Percentiles rank a stretch among this genome's conserved stretches.
Conservation (phyloP, 2,329 filamentous ascomycete genomes). For the Neonectria sp. region DNA sequence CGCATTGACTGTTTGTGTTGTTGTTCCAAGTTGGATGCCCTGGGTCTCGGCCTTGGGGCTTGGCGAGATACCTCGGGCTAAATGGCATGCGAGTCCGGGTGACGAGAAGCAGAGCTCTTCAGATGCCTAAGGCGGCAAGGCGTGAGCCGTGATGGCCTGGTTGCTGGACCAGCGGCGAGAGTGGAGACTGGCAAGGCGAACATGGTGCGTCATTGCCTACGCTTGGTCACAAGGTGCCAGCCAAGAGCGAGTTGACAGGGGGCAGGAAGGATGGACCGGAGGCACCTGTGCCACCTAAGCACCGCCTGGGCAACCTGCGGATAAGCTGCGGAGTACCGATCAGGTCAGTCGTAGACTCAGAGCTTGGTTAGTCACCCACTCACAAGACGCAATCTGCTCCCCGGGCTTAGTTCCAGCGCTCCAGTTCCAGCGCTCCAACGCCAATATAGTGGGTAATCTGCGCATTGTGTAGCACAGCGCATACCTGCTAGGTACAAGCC, state of each 20-base stretch:
- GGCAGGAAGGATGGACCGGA: constrained; percentile 29
- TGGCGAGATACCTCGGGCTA: constrained; percentile 31
- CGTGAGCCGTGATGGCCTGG: constrained; percentile 29
- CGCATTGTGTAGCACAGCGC: constrained; percentile 2
- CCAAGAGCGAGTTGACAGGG: constrained; percentile 32
- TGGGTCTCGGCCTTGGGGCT: constrained; percentile 20
- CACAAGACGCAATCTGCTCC: constrained; percentile 10
- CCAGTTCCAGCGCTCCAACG: not conserved
- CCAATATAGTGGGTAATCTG: not conserved
- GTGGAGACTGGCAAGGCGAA: constrained; percentile 40
- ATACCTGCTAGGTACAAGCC: constrained; percentile 19
- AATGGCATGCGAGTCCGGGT: constrained; percentile 11
- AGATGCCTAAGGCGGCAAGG: constrained; percentile 49
- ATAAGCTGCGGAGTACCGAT: constrained; percentile 11
- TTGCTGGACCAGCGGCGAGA: constrained; percentile 45
- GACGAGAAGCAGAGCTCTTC: constrained; percentile 11
- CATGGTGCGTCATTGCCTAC: constrained; percentile 49
- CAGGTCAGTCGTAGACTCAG: constrained; percentile 12
- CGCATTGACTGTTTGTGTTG: constrained; percentile 8
- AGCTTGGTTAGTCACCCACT: constrained; percentile 24
- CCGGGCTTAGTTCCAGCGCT: not conserved
- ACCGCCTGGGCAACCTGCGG: constrained; percentile 15
- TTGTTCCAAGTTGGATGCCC: constrained; percentile 24
- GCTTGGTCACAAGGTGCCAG: constrained; percentile 45
- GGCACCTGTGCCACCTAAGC: constrained; percentile 23